Conservation (phyloP, 345 rosid genomes). For the Salix brachista region DNA sequence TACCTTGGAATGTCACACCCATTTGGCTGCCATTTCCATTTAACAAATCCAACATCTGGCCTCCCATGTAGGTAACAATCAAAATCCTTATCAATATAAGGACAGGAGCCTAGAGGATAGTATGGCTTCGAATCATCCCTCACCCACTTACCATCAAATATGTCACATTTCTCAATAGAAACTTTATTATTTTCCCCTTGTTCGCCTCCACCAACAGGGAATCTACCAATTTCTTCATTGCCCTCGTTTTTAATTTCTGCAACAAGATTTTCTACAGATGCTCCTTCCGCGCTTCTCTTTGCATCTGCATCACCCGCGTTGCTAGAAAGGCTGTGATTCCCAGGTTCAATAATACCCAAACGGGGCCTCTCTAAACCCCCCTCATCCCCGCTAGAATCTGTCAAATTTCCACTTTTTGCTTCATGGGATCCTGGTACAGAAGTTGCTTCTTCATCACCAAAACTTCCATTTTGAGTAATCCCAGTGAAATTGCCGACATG, state of each 20-base stretch:
- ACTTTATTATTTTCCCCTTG: not conserved
- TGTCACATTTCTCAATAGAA: constrained; percentile 46
- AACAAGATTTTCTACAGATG: constrained; percentile 10
- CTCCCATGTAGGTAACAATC: constrained; percentile 67
- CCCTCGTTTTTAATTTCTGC: constrained; percentile 4
- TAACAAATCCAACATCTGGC: constrained; percentile 64
- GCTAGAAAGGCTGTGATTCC: constrained; percentile 11
- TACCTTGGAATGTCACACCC: constrained; percentile 70
- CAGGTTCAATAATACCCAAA: constrained; percentile 10
- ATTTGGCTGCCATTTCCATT: constrained; percentile 87
- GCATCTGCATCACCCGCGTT: constrained; percentile 7
- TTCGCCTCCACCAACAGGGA: constrained; percentile 15
- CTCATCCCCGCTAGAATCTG: constrained; percentile 2
- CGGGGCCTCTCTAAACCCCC: not conserved
- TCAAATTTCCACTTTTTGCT: constrained; percentile 10
- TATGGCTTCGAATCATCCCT: constrained; percentile 65
- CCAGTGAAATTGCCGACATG: constrained; percentile 20
- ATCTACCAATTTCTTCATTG: constrained; percentile 13
- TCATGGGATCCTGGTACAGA: constrained; percentile 19
- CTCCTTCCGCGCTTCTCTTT: constrained; percentile 1
- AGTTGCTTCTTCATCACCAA: constrained; percentile 10
- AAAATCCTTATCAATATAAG: constrained; percentile 67
- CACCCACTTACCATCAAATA: constrained; percentile 79
- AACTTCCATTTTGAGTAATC: constrained; percentile 22
- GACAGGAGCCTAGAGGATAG: constrained; percentile 77